phyloP scores from a whole-genome alignment of 73 alveolate species.

The Tetrahymena thermophila region DNA sequence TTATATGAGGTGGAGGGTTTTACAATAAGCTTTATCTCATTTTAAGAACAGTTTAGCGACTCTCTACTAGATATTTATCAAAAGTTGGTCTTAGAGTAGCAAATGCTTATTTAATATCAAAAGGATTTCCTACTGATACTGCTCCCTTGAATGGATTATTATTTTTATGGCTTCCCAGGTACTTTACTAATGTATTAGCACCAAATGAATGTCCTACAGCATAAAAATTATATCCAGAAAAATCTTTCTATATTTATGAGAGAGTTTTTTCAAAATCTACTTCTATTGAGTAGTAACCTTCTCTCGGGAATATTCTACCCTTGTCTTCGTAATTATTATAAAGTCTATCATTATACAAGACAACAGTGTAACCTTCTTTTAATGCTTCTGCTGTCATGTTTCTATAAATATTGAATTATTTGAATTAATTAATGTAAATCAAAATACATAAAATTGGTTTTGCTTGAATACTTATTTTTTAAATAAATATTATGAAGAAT shows the following conservation, averaged over 20 bases:
- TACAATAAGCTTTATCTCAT: neutral
- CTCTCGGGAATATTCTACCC: neutral
- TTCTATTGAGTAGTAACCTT: neutral
- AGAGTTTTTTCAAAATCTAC: neutral
- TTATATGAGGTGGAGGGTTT: neutral
- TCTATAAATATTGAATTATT: neutral
- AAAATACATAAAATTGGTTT: no score
- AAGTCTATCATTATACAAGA: neutral
- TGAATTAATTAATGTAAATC: no score
- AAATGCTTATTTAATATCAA: neutral
- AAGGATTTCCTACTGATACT: neutral
- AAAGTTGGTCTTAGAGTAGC: neutral
- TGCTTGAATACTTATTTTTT: no score
- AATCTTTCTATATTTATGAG: neutral
- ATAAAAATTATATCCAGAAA: conserved; percentile 3
- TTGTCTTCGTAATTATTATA: neutral
- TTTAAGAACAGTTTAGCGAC: neutral
- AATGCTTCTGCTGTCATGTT: neutral
- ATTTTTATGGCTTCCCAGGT: neutral
- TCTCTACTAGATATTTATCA: neutral
- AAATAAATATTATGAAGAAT: no score
- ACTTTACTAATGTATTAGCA: conserved; percentile 14
- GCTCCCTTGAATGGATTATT: neutral
- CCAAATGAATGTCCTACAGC: conserved; percentile 42
- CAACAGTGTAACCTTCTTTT: neutral